Conservation (phyloP, 805 yeast genomes). For the Dipodascus geniculatus region DNA sequence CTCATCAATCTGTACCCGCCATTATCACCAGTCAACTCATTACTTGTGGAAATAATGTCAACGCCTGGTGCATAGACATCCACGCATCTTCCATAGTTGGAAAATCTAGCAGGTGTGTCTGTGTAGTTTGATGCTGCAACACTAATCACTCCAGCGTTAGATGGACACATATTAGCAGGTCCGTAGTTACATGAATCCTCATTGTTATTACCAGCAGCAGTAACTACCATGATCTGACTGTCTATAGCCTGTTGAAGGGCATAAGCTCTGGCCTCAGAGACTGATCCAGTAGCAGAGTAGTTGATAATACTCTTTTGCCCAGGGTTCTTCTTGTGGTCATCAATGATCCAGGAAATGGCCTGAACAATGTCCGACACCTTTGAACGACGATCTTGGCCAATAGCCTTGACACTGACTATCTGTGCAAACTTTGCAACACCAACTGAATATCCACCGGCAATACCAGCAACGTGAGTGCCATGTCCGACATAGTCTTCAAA, state of each 20-base stretch:
- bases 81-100: slow-evolving; percentile 92
- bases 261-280: slow-evolving; percentile 71
- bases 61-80: slow-evolving; percentile 96
- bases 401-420: slow-evolving; percentile 48
- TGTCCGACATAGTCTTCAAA: slow-evolving; percentile 45
- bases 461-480: slow-evolving; percentile 71
- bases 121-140: slow-evolving; percentile 91
- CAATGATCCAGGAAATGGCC: slow-evolving; percentile 53
- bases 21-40: slow-evolving; percentile 17
- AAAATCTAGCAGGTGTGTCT: slow-evolving; percentile 88
- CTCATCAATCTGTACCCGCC: slow-evolving; percentile 30
- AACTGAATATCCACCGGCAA: slow-evolving; percentile 79
- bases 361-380: slow-evolving; percentile 46
- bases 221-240: slow-evolving; percentile 85
- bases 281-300: slow-evolving; percentile 93
- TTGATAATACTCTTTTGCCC: slow-evolving; percentile 35
- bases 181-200: slow-evolving; percentile 87
- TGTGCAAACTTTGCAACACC: slow-evolving; percentile 50
- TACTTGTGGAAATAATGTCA: slow-evolving; percentile 52
- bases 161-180: slow-evolving; percentile 52
- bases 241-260: slow-evolving; percentile 85
- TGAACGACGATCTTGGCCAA: slow-evolving; percentile 45
- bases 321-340: slow-evolving; percentile 52
- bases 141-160: slow-evolving; percentile 50
- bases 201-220: slow-evolving; percentile 93